Evolutionary conservation across 208 protist species (phyloP), one percentile per base, ranked within the genome.

Genomic region (Wallacemonas collosoma): DNA sequence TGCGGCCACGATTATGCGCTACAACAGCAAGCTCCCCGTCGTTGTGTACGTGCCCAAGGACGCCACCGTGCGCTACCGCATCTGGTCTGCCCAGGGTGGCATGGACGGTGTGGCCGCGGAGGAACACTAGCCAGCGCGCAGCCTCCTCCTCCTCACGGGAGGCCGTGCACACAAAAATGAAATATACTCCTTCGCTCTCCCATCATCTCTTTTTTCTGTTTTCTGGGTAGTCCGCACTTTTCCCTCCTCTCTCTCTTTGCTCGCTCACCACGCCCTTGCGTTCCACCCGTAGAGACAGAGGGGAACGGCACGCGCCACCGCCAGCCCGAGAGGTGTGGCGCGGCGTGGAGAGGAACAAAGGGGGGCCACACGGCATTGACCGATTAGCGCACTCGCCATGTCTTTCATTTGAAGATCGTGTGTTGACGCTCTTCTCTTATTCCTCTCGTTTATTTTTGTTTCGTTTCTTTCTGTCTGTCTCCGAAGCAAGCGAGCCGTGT

Each of bases 11-110:
- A 58, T 86, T 15, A 73, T 80, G 39, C 73, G 79, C 40, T 87
- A 89, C 71, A 89, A 89, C 69, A 85, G 79, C 68, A 87, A 84
- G 69, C 69, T 85, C 45, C 84, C 84, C 39, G 79, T 87, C 9
- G 82, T 88, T 4, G 82, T 88, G 73, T 80, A 83, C 62, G 69
- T 77, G 73, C 76, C 82, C 53, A 88, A 82, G 70, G 70, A 85
- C 56, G 36, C 57, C 26, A 80, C 76, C 69, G 61, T 88, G 68
- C 82, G 80, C 79, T 88, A 88, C 68, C 79, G 82, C 65, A 85
- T 88, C 48, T 88, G 82, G 82, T 15, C 50, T 12, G 75, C 51
- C 35, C 54, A 53, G 8, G 58, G 54, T 41, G 50, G 53, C 38
- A 51, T 35, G 38, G 48, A 69, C 7, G 70, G 68, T 44, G 45